Percentiles rank a stretch among this genome's conserved stretches.
phyloP scores from a whole-genome alignment of 2,329 filamentous ascomycete genomes.

The Fusarium setosum region DNA sequence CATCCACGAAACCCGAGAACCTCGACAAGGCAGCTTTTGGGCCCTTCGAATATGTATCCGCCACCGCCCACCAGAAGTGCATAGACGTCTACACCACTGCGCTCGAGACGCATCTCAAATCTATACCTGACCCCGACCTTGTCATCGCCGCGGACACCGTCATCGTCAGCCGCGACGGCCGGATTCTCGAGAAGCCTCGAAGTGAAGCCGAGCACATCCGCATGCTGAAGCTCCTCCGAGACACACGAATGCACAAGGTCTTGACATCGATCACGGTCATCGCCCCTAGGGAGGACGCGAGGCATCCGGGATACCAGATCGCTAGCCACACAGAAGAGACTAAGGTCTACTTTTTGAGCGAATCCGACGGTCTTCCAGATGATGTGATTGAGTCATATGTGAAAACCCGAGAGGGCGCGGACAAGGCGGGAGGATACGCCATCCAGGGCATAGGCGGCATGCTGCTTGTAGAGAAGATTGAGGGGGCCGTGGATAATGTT shows the following conservation, averaged over 20 bases:
- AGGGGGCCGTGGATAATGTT: constrained; percentile 93
- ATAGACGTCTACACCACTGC: constrained; percentile 73
- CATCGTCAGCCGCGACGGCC: constrained; percentile 79
- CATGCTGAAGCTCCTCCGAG: constrained; percentile 86
- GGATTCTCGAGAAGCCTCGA: constrained; percentile 91
- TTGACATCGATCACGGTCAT: constrained; percentile 89
- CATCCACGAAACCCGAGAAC: constrained; percentile 87
- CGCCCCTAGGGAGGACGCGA: constrained; percentile 81
- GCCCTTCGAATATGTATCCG: constrained; percentile 90
- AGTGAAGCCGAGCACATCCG: constrained; percentile 82
- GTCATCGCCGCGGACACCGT: constrained; percentile 94
- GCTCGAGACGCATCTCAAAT: constrained; percentile 55
- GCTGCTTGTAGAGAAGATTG: constrained; percentile 87
- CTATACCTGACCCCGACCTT: constrained; percentile 77
- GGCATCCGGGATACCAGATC: constrained; percentile 86
- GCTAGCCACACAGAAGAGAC: constrained; percentile 90
- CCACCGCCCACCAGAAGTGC: constrained; percentile 87
- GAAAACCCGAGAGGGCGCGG: constrained; percentile 87
- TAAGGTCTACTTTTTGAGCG: constrained; percentile 83
- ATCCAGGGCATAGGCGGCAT: constrained; percentile 90
- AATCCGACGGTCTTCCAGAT: constrained; percentile 70
- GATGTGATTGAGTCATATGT: constrained; percentile 85
- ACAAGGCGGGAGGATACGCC: constrained; percentile 97
- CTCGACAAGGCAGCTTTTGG: constrained; percentile 79
- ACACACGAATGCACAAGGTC: constrained; percentile 82